phyloP scores from a whole-genome alignment of 768 basidiomycete genomes.

The Russula sp. region DNA sequence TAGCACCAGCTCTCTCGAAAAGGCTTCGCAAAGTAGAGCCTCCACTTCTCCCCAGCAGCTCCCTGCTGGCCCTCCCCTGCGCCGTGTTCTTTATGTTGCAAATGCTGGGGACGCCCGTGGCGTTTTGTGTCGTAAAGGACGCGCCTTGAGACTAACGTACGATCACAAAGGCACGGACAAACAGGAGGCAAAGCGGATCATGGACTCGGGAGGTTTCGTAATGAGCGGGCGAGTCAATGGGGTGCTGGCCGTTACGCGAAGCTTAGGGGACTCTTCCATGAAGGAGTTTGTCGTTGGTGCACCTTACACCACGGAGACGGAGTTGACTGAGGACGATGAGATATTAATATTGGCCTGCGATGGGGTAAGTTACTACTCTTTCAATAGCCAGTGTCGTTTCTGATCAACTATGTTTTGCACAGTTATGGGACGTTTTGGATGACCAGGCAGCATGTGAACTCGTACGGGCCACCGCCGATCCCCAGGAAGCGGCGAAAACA shows the following conservation, averaged over 20 bases:
- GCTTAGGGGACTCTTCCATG: conserved; percentile 96
- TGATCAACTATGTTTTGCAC: conserved; percentile 1
- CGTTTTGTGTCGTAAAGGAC: conserved; percentile 86
- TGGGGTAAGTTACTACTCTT: conserved; percentile 59
- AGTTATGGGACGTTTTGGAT: conserved; percentile 96
- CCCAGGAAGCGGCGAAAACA: conserved; percentile 73
- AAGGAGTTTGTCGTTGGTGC: conserved; percentile 99
- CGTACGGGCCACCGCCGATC: conserved; percentile 62
- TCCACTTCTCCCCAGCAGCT: conserved; percentile 24
- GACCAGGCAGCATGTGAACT: conserved; percentile 91
- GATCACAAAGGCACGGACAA: conserved; percentile 98
- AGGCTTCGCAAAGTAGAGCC: conserved; percentile 19
- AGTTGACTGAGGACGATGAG: conserved; percentile 85
- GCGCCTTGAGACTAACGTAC: conserved; percentile 89
- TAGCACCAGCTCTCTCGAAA: conserved; percentile 11
- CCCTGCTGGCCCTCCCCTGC: conserved; percentile 33
- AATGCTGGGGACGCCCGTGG: conserved; percentile 97
- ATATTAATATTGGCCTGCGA: conserved; percentile 96
- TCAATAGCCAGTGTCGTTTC: background rate
- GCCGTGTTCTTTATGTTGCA: conserved; percentile 86
- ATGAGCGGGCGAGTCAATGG: conserved; percentile 99
- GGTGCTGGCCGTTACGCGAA: conserved; percentile 92
- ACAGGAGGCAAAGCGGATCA: conserved; percentile 96
- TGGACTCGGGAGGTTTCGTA: conserved; percentile 96
- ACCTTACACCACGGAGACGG: conserved; percentile 98